Conservation (phyloP, 225 moss, liverwort and hornwort genomes). For the Climacium dendroides region DNA sequence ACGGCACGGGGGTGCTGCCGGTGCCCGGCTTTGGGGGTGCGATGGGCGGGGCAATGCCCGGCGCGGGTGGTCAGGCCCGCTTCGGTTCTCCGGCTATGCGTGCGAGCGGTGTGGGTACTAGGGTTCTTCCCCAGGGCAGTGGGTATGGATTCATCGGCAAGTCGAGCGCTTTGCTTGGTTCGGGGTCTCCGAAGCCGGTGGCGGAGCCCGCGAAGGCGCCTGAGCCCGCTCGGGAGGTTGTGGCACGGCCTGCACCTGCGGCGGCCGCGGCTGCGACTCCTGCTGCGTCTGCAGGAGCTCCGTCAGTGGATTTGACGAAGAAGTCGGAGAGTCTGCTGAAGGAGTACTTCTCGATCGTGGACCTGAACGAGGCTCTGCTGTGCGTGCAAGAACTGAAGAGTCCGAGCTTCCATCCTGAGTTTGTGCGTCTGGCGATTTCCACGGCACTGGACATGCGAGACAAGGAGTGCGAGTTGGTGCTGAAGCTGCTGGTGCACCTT, state of each 20-base stretch:
- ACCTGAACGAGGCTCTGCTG: constrained; percentile 62
- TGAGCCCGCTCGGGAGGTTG: constrained; percentile 4
- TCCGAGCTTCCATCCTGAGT: constrained; percentile 53
- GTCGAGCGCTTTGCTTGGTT: constrained; percentile 70
- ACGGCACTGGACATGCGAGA: constrained; percentile 66
- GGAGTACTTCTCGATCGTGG: constrained; percentile 72
- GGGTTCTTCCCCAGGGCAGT: constrained; percentile 55
- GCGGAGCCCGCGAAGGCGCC: constrained; percentile 1
- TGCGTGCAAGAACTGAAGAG: constrained; percentile 82
- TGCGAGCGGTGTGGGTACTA: constrained; percentile 10
- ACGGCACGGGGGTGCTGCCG: constrained; percentile 32
- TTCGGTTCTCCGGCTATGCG: constrained; percentile 33
- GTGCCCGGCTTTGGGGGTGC: constrained; percentile 14
- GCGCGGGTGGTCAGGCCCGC: constrained; percentile 21
- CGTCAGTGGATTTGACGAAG: constrained; percentile 31
- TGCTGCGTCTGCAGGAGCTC: background rate
- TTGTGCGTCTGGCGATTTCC: constrained; percentile 41
- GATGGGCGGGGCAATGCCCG: constrained; percentile 20
- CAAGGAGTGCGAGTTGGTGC: constrained; percentile 55
- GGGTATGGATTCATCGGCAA: constrained; percentile 50
- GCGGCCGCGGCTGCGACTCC: background rate
- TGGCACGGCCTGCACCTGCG: constrained; percentile 3
- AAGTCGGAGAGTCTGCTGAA: constrained; percentile 72
- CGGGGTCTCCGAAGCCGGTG: constrained; percentile 13
- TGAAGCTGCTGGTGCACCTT: constrained; percentile 55